Evolutionary conservation across 495 filamentous ascomycete species (phyloP), one percentile per base, ranked within the genome.

Genomic region (Aspergillus affinis): DNA sequence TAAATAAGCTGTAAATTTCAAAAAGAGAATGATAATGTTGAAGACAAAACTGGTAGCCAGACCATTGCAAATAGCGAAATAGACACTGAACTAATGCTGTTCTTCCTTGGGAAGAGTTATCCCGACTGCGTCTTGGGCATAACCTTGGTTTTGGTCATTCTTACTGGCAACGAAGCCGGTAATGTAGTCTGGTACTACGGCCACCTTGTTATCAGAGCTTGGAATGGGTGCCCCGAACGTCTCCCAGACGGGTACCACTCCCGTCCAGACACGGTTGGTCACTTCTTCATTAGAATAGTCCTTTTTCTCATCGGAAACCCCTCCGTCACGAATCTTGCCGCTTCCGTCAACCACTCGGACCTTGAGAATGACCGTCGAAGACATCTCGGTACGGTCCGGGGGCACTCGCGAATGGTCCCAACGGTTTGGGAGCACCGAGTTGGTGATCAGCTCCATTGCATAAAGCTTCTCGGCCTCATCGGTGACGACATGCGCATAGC

Each of bases 391-490:
- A 45, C 76, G 75, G 57, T 84, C 88, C 2, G 91, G 91, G 15
- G 92, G 92, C 9, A 84, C 73, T 3, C 92, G 83, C 12, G 88
- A 82, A 68, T 89, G 74, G 6, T 75, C 73, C 86, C 90, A 96
- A 10, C 92, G 87, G 17, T 77, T 71, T 0, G 82, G 73, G 3
- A 93, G 81, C 6, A 94, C 83, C 8, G 81, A 79, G 69, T 96
- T 82, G 6, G 93, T 96, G 62, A 97, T 84, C 21, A 90, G 73
- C 61, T 88, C 73, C 88, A 97, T 90, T 1, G 92, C 93, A 77
- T 83, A 96, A 6, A 90, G 70, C 69, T 93, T 92, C 71, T 96
- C 92, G 7, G 79, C 83, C 2, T 72, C 68, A 55, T 86, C 83
- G 17, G 80, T 82, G 20, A 97, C 90, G 10, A 89, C 66, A 1